Evolutionary conservation across 768 basidiomycete genomes (phyloP).

Genomic region (Phylloporus scabripes): DNA sequence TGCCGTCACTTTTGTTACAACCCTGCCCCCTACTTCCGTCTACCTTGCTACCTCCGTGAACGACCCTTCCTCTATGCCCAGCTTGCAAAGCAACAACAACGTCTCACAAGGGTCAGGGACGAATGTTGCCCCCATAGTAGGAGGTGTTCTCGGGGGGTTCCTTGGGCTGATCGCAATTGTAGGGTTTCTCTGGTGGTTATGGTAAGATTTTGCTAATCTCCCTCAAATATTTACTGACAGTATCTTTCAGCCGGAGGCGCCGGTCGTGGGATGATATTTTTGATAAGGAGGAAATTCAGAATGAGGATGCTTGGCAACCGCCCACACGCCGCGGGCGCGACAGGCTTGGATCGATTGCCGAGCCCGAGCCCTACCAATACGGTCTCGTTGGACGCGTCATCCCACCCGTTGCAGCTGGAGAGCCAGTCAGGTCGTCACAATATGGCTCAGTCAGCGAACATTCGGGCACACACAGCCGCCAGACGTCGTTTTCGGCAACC

Average conservation of each 20-base stretch:
- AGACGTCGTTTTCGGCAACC: constrained; percentile 21
- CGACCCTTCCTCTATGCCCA: constrained; percentile 14
- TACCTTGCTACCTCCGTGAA: constrained; percentile 17
- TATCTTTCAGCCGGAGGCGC: constrained; percentile 37
- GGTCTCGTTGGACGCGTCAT: constrained; percentile 49
- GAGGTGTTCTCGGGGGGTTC: constrained; percentile 52
- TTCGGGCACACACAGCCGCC: constrained; percentile 20
- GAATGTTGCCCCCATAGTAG: constrained; percentile 44
- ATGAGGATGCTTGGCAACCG: constrained; percentile 21
- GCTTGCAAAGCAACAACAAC: constrained; percentile 9
- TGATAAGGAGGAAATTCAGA: constrained; percentile 35
- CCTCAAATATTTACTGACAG: constrained; percentile 8
- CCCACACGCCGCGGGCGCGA: constrained; percentile 18
- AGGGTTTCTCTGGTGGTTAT: constrained; percentile 43
- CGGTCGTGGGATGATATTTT: constrained; percentile 48
- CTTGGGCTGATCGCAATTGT: constrained; percentile 45
- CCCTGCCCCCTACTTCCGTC: constrained; percentile 29
- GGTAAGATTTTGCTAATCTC: constrained; percentile 33
- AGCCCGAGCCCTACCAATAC: constrained; percentile 58
- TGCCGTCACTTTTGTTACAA: constrained; percentile 34
- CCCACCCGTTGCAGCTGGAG: constrained; percentile 27
- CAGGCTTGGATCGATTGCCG: constrained; percentile 27
- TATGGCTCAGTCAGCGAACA: constrained; percentile 18
- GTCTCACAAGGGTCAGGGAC: constrained; percentile 19
- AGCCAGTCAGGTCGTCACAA: constrained; percentile 32